Base-by-base conservation (phyloP, 768 basidiomycete genomes). In the Sporobolomyces roseus region DNA sequence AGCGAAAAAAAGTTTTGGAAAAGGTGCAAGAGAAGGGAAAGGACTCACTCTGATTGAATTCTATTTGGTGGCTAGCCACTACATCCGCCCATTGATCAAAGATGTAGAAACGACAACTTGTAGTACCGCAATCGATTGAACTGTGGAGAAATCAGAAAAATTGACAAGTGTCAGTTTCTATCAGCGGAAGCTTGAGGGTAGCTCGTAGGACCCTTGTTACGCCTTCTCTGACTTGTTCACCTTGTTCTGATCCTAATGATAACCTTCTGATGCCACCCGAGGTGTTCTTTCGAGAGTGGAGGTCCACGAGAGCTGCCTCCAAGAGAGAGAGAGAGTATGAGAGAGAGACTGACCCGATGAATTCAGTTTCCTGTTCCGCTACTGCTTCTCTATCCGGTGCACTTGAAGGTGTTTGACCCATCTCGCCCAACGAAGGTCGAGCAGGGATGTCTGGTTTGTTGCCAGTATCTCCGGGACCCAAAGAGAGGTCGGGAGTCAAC, bases 21-120 rank as follows among this genome's bases (percentile, higher is more conserved):
- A 14, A 0, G 25, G 23, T 32, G n/a, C 46, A 9, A 13, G 12
- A 19, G 8, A 46, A 48, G 73, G 17, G 53, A 6, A 83, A 73
- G 65, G 88, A 58, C 70, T 45, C 61, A 71, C 70, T 63, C 77
- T 97, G 93, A 52, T 90, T 86, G 77, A 97, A 97, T 79, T 98
- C 94, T 17, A 86, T 82, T 79, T 98, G 94, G 76, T 90, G 86
- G 78, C 91, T 86, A 4, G 89, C 88, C 65, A 97, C 80, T 74
- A 74, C 73, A 41, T 75, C 71, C 3, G 67, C 73, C 67, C 67
- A 66, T 59, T 72, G 74, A 54, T 74, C 74, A 49, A 75, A 75
- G 73, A 75, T 72, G 74, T 72, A 75, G 74, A 74, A 74, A n/a
- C 74, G 59, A 54, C 66, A 69, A 14, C 68, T 71, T 13, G 71